Evolutionary conservation across 345 rosid species (phyloP).

Genomic region (Rubroshorea leprosula): DNA sequence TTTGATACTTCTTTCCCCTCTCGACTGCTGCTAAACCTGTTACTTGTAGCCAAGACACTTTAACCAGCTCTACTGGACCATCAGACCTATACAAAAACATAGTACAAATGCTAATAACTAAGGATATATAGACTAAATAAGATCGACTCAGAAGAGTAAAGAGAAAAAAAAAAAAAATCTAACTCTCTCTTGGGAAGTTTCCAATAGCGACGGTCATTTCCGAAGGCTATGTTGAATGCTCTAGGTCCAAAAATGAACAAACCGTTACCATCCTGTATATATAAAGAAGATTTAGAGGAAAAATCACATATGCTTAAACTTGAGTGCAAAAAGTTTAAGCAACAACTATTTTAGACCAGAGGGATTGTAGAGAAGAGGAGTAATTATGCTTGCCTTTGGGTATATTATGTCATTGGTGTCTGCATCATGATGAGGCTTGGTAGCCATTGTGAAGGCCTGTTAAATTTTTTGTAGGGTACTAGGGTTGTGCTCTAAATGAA

Average conservation of each 20-base stretch:
- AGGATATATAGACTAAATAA: too few relatives aligned
- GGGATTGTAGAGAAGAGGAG: too few relatives aligned
- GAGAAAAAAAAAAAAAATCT: not conserved
- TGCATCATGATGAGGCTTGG: conserved; percentile 15
- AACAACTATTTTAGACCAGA: too few relatives aligned
- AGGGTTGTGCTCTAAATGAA: too few relatives aligned
- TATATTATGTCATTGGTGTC: not conserved
- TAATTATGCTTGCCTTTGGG: too few relatives aligned
- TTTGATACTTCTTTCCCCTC: conserved; percentile 15
- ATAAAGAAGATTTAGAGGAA: too few relatives aligned
- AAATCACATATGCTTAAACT: too few relatives aligned
- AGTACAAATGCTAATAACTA: too few relatives aligned
- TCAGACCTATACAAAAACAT: too few relatives aligned
- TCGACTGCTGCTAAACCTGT: conserved; percentile 18
- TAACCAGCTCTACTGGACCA: conserved; percentile 25
- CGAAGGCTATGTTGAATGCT: conserved; percentile 18
- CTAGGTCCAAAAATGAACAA: not conserved
- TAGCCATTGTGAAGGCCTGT: conserved; percentile 14
- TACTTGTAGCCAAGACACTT: conserved; percentile 57
- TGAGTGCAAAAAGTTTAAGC: too few relatives aligned
- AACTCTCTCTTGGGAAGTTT: not conserved
- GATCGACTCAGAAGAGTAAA: too few relatives aligned
- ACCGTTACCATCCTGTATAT: not conserved
- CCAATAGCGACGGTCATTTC: conserved; percentile 13
- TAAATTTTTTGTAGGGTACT: too few relatives aligned